phyloP scores from a whole-genome alignment of 768 basidiomycete species.

The Myochromella boudieri region DNA sequence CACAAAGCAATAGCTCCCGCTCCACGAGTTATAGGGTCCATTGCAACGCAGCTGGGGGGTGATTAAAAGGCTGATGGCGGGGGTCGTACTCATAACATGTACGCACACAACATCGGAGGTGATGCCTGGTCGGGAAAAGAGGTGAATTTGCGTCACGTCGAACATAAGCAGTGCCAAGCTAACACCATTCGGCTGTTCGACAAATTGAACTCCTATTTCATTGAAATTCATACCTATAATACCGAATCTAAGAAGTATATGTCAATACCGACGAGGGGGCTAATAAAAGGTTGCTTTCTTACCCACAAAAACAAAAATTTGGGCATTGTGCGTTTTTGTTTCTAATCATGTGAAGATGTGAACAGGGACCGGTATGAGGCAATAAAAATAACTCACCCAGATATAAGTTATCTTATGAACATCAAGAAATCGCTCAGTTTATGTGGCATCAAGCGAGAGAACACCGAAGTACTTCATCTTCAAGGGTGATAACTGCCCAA shows the following conservation, averaged over 20 bases:
- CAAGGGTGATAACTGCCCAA: conserved; percentile 29
- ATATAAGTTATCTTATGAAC: conserved; percentile 32
- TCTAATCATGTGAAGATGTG: conserved; percentile 23
- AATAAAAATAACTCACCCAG: conserved; percentile 30
- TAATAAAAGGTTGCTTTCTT: conserved; percentile 1
- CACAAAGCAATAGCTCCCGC: conserved; percentile 45
- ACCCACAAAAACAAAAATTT: conserved; percentile 46
- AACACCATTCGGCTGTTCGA: background rate
- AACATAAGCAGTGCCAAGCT: conserved; percentile 42
- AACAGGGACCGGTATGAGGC: too few relatives aligned
- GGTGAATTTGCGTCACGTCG: conserved; percentile 45
- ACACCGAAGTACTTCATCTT: conserved; percentile 37
- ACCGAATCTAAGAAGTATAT: conserved; percentile 36
- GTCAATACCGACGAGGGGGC: background rate
- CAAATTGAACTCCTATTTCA: background rate
- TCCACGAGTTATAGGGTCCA: conserved; percentile 42
- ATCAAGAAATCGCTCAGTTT: background rate
- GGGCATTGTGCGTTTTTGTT: conserved; percentile 31
- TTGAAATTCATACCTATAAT: conserved; percentile 28
- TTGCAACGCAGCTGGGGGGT: conserved; percentile 37
- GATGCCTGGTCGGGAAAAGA: conserved; percentile 38
- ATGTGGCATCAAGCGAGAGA: too few relatives aligned
- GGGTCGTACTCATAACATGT: conserved; percentile 19
- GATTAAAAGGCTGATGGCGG: background rate
- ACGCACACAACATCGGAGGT: conserved; percentile 35